These are phyloP conservation scores for Russula compacta DNA, from an alignment of 768 basidiomycete genomes.

Conservation along the genomic window DNA sequence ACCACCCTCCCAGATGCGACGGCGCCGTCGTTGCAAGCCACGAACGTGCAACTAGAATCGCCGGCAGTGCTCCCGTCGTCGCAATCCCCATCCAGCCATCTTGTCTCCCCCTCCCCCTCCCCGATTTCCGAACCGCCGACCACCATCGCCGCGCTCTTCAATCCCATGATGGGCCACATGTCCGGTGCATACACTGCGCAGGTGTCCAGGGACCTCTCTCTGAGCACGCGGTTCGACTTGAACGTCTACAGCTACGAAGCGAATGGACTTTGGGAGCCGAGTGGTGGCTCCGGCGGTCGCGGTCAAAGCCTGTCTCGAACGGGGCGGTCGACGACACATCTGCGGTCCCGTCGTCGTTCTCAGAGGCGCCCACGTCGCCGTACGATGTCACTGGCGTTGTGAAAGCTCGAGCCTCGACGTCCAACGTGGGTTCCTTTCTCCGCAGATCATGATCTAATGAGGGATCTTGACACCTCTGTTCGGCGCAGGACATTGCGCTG, in stretches of 20 bases:
- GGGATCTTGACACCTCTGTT: neutral
- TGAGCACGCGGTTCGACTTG: slow-evolving; percentile 90
- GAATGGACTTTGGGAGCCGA: slow-evolving; percentile 95
- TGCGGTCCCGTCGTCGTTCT: slow-evolving; percentile 14
- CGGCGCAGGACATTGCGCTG: slow-evolving; percentile 67
- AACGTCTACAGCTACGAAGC: slow-evolving; percentile 93
- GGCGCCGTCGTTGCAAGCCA: slow-evolving; percentile 51
- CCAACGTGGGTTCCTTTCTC: slow-evolving; percentile 51
- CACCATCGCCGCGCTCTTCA: slow-evolving; percentile 89
- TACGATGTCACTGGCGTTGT: slow-evolving; percentile 68
- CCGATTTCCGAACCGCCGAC: slow-evolving; percentile 71
- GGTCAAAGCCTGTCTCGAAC: slow-evolving; percentile 24
- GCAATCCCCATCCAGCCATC: slow-evolving; percentile 27
- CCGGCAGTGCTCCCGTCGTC: slow-evolving; percentile 24
- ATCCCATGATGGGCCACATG: slow-evolving; percentile 93
- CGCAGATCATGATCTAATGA: neutral
- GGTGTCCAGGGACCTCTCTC: slow-evolving; percentile 72
- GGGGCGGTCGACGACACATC: slow-evolving; percentile 23
- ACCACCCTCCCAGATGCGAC: slow-evolving; percentile 81
- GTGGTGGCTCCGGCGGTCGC: slow-evolving; percentile 80
- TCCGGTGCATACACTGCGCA: slow-evolving; percentile 87
- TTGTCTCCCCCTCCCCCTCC: slow-evolving; percentile 22
- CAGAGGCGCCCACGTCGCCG: slow-evolving; percentile 18
- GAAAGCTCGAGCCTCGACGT: slow-evolving; percentile 84
- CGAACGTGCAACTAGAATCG: slow-evolving; percentile 32